A percentile compares a stretch with the other conserved stretches of the same genome.
Evolutionary conservation across 345 rosid species (phyloP).

Genomic region (Eucalyptus brandiana): DNA sequence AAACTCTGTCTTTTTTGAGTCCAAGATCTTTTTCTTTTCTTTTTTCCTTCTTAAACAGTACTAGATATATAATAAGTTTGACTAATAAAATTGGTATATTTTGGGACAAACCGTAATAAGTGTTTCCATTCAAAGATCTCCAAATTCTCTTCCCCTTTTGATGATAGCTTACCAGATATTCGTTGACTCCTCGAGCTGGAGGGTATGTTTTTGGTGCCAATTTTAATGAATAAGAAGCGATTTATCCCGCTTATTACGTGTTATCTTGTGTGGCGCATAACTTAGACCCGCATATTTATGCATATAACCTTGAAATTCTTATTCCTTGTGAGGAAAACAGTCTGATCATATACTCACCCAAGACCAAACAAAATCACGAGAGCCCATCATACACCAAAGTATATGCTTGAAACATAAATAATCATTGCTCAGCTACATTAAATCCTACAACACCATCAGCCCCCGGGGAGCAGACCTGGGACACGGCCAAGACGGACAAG

Average conservation of each 20-base stretch:
- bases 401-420: not conserved
- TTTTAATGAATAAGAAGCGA: not conserved
- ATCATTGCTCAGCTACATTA: not conserved
- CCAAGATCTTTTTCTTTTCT: not conserved
- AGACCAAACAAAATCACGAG: not conserved
- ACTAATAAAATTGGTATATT: not conserved
- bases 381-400: not conserved
- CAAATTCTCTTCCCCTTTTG: not conserved
- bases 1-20: not conserved
- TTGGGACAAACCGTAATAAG: not conserved
- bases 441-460: not conserved
- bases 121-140: not conserved
- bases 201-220: not conserved
- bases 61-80: not conserved
- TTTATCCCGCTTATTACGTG: not conserved
- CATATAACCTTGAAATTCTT: not conserved
- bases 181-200: not conserved
- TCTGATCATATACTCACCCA: not conserved
- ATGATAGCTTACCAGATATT: not conserved
- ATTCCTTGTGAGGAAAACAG: not conserved
- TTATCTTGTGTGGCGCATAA: not conserved
- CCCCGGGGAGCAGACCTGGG: not conserved
- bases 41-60: not conserved
- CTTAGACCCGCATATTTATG: not conserved
- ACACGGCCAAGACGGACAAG: not conserved